A percentile compares a stretch with the other conserved stretches of the same genome.
Conservation (phyloP, 805 yeast species). For the Candida mattraensis region DNA sequence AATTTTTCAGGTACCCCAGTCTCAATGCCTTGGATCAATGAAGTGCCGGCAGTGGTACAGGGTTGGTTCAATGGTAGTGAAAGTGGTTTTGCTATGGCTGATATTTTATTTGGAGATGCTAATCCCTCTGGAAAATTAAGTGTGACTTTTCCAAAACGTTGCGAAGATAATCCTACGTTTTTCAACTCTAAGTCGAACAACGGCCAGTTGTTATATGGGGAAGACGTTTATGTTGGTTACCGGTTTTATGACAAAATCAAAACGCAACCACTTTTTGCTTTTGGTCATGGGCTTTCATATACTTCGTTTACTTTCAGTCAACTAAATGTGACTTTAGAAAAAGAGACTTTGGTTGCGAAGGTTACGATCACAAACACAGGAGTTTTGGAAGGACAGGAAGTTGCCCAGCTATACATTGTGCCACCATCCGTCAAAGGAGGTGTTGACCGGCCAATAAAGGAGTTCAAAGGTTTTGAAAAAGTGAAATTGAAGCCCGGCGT, state of each 20-base stretch:
- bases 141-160: conserved; percentile 37
- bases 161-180: conserved; percentile 38
- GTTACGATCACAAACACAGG: conserved; percentile 49
- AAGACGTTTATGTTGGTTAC: conserved; percentile 46
- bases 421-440: conserved; percentile 34
- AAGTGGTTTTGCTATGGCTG: conserved; percentile 42
- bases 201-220: conserved; percentile 42
- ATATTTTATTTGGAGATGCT: conserved; percentile 42
- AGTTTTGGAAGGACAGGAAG: conserved; percentile 46
- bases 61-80: conserved; percentile 42
- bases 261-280: conserved; percentile 40
- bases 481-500: conserved; percentile 42
- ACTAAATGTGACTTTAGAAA: conserved; percentile 29
- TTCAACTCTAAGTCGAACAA: conserved; percentile 35
- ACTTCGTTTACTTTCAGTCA: conserved; percentile 35
- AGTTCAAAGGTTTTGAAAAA: conserved; percentile 55
- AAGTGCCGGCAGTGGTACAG: conserved; percentile 32
- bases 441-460: conserved; percentile 52
- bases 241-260: conserved; percentile 40
- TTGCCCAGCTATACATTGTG: conserved; percentile 52
- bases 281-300: conserved; percentile 46
- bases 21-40: conserved; percentile 39
- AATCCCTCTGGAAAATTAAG: conserved; percentile 44
- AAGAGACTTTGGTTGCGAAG: conserved; percentile 21
- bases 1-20: conserved; percentile 43